Evolutionary conservation across 352 stramenopile species (phyloP), one percentile per base, ranked within the genome.

Genomic region (Globisporangium iwayamae): DNA sequence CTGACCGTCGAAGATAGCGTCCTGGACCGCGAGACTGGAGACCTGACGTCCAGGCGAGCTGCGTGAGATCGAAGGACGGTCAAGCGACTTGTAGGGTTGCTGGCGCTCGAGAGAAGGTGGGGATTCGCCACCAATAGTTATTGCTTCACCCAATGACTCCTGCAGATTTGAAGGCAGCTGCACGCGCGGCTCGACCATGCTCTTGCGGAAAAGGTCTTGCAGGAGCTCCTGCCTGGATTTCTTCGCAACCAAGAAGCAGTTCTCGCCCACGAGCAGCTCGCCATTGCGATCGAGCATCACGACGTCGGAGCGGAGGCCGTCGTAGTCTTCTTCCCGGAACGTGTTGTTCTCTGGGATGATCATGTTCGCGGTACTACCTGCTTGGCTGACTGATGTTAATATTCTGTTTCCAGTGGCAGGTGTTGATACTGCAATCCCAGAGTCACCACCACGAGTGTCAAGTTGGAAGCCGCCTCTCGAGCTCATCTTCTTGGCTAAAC

Each of bases 271-370:
- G 4, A 89, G 20, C 8, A 89, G 67, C 32, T 84, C 78, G 14
- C 80, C 78, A 2, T 53, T 62, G 41, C 54, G 72, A 4, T 75
- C 70, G 8, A 79, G 52, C 34, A 87, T 51, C 1, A 85, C 72
- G 28, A 87, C 52, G 28, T 79, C 73, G 6, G 80, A 89, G 11
- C 70, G 47, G 1, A 89, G 60, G 0, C 70, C 78, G 45, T 83
- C 69, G 50, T 89, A 89, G 63, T 89, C 80, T 53, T 87, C 75
- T 4, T 70, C 69, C 2, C 80, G 69, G 58, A 80, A 89, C 8
- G 80, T 87, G 5, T 60, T 61, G 20, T 65, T 69, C 18, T 67
- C 60, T 32, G 56, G n/a, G 11, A 65, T 60, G 1, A 41, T 5
- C 1, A 58, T 30, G 1, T 36, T 36, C 18, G 38, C 28, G 48